phyloP scores from a whole-genome alignment of 768 basidiomycete genomes.

The Leccinum sublutescens region DNA sequence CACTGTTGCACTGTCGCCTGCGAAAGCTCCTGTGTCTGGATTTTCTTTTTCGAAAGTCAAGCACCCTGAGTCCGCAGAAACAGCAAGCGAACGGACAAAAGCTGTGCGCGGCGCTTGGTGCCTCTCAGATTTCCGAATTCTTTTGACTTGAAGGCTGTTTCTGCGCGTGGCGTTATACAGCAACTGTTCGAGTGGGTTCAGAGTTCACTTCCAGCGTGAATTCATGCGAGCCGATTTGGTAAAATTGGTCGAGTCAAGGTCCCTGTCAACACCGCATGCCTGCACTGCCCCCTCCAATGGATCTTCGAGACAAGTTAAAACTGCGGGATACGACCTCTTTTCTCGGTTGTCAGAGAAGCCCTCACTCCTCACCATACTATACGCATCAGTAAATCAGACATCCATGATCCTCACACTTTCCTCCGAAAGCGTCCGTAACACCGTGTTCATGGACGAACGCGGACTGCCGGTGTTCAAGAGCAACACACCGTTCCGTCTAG shows the following conservation, averaged over 20 bases:
- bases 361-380: neutral
- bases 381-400: neutral
- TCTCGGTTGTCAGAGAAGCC: neutral
- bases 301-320: conserved; percentile 1
- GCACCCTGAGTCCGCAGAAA: neutral
- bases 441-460: conserved; percentile 28
- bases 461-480: conserved; percentile 30
- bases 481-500: conserved; percentile 22
- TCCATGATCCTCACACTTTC: conserved; percentile 27
- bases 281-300: neutral
- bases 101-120: neutral
- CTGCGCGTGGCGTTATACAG: neutral
- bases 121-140: neutral
- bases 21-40: neutral
- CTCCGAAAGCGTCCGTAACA: conserved; percentile 25
- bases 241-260: neutral
- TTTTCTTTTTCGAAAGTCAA: neutral
- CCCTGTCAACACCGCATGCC: neutral
- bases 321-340: neutral
- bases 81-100: neutral
- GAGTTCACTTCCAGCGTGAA: neutral
- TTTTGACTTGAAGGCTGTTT: neutral
- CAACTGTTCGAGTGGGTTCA: neutral
- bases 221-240: neutral
- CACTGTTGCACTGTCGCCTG: neutral